These are phyloP conservation scores for Kazachstania sp. DNA, from an alignment of 1,139 yeast genomes.

Conservation along the genomic window DNA sequence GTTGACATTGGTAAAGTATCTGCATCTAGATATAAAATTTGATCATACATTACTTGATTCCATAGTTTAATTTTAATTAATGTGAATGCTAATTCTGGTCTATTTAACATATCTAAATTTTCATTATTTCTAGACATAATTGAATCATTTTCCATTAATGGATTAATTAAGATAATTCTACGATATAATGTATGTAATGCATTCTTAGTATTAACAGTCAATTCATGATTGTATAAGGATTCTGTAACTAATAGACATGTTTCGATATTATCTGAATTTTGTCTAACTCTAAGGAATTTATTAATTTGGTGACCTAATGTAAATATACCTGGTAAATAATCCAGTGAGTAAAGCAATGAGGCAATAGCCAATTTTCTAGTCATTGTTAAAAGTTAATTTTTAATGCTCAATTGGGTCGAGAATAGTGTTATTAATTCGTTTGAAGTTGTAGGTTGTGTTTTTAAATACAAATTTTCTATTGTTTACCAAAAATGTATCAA, in stretches of 20 bases:
- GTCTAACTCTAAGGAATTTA: constrained; percentile 9
- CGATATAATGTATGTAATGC: constrained; percentile 21
- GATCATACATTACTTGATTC: constrained; percentile 51
- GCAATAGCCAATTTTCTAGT: constrained; percentile 41
- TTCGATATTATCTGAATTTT: constrained; percentile 6
- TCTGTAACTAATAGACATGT: constrained; percentile 18
- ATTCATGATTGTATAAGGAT: constrained; percentile 13
- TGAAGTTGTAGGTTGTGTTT: too few relatives aligned
- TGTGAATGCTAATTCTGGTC: constrained; percentile 70
- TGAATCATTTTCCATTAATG: constrained; percentile 12
- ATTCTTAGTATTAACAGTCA: constrained; percentile 13
- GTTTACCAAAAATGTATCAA: too few relatives aligned
- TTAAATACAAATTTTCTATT: too few relatives aligned
- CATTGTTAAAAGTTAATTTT: constrained; percentile 3
- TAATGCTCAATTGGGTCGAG: too few relatives aligned
- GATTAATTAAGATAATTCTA: constrained; percentile 29
- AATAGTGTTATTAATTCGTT: too few relatives aligned
- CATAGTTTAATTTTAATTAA: constrained; percentile 69
- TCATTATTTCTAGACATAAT: constrained; percentile 25
- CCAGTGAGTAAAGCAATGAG: constrained; percentile 56
- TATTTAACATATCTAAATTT: constrained; percentile 42
- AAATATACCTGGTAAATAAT: constrained; percentile 70
- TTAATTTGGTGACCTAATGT: constrained; percentile 42
- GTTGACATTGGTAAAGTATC: constrained; percentile 59
- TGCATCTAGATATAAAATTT: constrained; percentile 68